phyloP scores from a whole-genome alignment of 768 basidiomycete species.

The Auricularia auricula-judae region DNA sequence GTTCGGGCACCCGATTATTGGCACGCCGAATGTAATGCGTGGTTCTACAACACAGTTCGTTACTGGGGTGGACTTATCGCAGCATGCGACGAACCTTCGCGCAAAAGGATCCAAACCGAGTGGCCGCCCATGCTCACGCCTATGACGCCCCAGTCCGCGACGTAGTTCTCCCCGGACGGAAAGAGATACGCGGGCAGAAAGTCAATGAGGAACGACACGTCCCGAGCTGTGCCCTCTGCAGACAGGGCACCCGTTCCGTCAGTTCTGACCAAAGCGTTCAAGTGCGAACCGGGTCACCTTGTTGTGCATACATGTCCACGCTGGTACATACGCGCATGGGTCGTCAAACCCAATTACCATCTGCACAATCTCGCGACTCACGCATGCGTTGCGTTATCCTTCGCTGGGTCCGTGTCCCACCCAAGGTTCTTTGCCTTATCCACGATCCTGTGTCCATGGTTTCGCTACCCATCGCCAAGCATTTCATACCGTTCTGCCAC shows the following conservation, averaged over 20 bases:
- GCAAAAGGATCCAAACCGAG: constrained; percentile 61
- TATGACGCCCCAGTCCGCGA: constrained; percentile 59
- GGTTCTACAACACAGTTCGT: constrained; percentile 22
- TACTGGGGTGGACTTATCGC: neutral
- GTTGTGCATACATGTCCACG: constrained; percentile 38
- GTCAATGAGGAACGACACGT: constrained; percentile 74
- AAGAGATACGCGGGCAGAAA: constrained; percentile 67
- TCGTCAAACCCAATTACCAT: neutral
- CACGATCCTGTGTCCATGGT: constrained; percentile 35
- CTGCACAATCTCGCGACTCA: constrained; percentile 12
- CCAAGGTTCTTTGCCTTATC: constrained; percentile 26
- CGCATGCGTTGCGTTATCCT: constrained; percentile 34
- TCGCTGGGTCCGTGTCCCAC: constrained; percentile 24
- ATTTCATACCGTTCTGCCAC: too few relatives aligned
- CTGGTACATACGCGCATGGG: constrained; percentile 10
- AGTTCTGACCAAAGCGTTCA: neutral
- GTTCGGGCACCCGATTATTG: constrained; percentile 63
- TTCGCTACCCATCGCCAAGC: constrained; percentile 30
- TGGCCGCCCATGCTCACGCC: constrained; percentile 83
- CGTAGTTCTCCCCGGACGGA: constrained; percentile 46
- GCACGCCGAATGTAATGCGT: constrained; percentile 31
- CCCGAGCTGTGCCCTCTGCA: constrained; percentile 54
- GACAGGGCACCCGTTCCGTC: neutral
- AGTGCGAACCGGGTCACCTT: constrained; percentile 21
- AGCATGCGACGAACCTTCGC: constrained; percentile 23